Base-by-base conservation (phyloP, 2,329 filamentous ascomycete species). In the Cladorrhinum sp. region DNA sequence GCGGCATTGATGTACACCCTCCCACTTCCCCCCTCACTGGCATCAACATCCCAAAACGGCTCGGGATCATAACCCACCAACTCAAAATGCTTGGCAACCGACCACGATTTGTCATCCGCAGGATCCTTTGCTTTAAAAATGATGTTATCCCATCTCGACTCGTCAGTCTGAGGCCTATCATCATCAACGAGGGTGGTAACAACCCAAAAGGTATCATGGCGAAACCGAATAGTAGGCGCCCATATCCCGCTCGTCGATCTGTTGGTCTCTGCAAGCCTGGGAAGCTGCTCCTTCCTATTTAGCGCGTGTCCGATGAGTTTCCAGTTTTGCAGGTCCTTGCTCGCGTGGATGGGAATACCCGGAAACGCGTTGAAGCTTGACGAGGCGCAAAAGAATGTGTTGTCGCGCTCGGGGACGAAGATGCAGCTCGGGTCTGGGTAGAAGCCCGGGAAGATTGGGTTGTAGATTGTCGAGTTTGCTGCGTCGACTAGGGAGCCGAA, bases 21-120 rank as follows among this genome's bases (percentile, higher is more conserved):
- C 1, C 82, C 83, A n/a, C n/a, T n/a, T n/a, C n/a, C n/a, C n/a
- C n/a, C n/a, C n/a, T n/a, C n/a, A n/a, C n/a, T n/a, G 33, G 9
- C 12, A 52, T 86, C 79, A 0, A 78, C 77, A 55, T 86, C 80
- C 80, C 82, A 86, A 65, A 84, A 82, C 7, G 79, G 76, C 33
- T 77, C 79, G 0, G 82, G 80, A 57, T 87, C 84, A 57, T 82
- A 82, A 1, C 80, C 80, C 8, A 75, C 71, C 49, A 81, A 80
- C 12, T 79, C 73, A 65, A 82, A 83, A 56, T 79, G 75, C 0
- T 79, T 67, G 0, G 82, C 77, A 57, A 80, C 73, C 0, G 76
- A 76, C 81, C 82, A 85, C 0, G 79, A 71, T 12, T 63, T 48
- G 4, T 73, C 68, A 42, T 78, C 69, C 64, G 74, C 82, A 0